A percentile compares a stretch with the other conserved stretches of the same genome.
These are phyloP conservation scores for Corymbia maculata DNA, from an alignment of 345 rosid species.

Conservation along the genomic window DNA sequence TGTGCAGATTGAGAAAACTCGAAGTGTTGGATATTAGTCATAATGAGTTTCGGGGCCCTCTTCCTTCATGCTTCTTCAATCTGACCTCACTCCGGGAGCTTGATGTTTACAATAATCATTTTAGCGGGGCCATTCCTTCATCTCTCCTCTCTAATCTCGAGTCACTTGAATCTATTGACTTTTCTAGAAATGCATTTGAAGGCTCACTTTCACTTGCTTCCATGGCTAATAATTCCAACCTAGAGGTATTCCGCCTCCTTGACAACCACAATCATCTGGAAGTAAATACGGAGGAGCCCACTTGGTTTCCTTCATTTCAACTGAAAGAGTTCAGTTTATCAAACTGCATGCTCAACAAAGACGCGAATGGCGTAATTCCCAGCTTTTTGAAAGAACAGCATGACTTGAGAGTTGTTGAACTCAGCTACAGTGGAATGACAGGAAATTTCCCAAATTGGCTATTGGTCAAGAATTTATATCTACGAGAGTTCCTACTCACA, in stretches of 20 bases:
- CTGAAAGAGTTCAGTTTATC: background rate
- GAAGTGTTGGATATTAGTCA: background rate
- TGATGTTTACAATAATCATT: background rate
- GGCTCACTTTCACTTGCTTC: background rate
- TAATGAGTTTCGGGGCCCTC: background rate
- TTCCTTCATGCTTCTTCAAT: background rate
- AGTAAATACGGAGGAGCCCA: background rate
- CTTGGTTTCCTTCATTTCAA: background rate
- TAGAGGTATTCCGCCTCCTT: background rate
- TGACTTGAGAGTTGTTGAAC: background rate
- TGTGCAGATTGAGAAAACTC: background rate
- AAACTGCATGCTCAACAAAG: background rate
- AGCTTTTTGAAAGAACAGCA: conserved; percentile 1
- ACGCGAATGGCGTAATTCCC: background rate
- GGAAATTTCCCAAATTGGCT: conserved; percentile 16
- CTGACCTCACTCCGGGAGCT: background rate
- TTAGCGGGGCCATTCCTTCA: background rate
- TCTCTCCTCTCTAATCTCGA: background rate
- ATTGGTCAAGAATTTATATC: conserved; percentile 7
- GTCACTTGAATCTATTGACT: background rate
- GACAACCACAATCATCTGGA: background rate
- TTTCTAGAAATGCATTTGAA: background rate
- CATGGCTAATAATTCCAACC: background rate
- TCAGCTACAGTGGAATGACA: background rate
- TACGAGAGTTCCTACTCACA: background rate